Evolutionary conservation across 2,329 filamentous ascomycete genomes (phyloP), one percentile per base, ranked within the genome.

Genomic region (Verticillium alfalfae): DNA sequence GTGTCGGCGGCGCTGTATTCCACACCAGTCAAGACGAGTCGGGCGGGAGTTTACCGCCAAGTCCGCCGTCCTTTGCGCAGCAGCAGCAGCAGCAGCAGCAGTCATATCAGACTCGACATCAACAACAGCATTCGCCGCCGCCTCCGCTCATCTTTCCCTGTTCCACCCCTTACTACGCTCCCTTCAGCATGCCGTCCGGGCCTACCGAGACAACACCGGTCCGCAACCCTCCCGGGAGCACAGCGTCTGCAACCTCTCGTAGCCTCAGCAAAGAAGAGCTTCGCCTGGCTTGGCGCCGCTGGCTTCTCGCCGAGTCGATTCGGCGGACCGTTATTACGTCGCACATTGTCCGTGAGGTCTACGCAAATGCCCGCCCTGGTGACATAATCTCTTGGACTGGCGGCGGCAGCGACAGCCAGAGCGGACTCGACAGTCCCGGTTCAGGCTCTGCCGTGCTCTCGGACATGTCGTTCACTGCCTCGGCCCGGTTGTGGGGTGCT

Each of bases 401-500:
- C 34, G 34, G 34, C 34, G 41, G 41, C 26, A 37, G 45, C 22
- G 57, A 39, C 15, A n/a, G 39, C n/a, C 26, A 18, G 45, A 37
- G 45, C n/a, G n/a, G 39, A n/a, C 39, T n/a, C 39, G 39, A n/a
- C 39, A 52, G 45, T 52, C 45, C 45, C 45, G 45, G n/a, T 1
- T 13, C 15, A 18, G 57, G 49, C 10, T 13, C 22, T n/a, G 34
- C 58, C 16, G 45, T 34, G 7, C 60, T 66, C 37, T 39, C 64
- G 56, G 65, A 65, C 57, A 65, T 66, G 65, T 41, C 61, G 12
- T 66, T 66, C 62, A 65, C 65, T 26, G 61, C 63, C 26, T 60
- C 65, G 62, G 57, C 63, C 16, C 57, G 63, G 38, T 34, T 66
- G n/a, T 66, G 65, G 65, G 58, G 61, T 16, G 63, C 65, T 31